Base-by-base conservation (phyloP, 192 early-diverging fungal species). In the Coemansia sp. region DNA sequence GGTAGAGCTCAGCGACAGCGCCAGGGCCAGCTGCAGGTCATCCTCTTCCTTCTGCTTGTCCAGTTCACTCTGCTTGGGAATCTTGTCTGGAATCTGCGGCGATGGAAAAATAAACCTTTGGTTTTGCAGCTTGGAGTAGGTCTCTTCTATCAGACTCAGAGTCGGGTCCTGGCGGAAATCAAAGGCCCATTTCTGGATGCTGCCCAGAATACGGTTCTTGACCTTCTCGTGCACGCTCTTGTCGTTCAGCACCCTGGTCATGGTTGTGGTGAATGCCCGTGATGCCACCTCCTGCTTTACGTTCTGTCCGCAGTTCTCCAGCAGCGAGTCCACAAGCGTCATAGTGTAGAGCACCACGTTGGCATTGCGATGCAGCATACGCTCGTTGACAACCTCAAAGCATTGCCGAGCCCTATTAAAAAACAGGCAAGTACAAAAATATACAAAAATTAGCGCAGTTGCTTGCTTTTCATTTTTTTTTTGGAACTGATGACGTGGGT, bases 31-130 rank as follows among this genome's bases (percentile, higher is more conserved):
- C 77, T 99, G 92, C 52, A 96, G 69, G 40, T 99, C 94, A 25
- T 99, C 96, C 64, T 96, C 93, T 73, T 98, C 96, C 64, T 96
- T 93, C 66, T 93, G 89, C 62, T 89, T 92, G 45, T 92, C 91
- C n/a, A 88, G 61, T 36, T 93, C 87, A 48, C 78, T 85, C 75
- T 86, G 73, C 59, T 75, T 87, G 7, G 84, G 77, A 28, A 90
- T 85, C 69, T 93, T 93, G 61, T 93, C 88, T n/a, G 89, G 89
- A 58, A 89, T 91, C 65, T 93, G 89, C 22, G 91, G 91, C 48
- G 89, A 88, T 38, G 89, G 90, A 38, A 93, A 92, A 5, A 76
- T 69, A 71, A 89, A 76, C 40, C 80, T n/a, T 66, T 82, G 74
- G 0, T 71, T 69, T 0, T 75, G 55, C 48, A 82, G 64, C 60